A percentile compares a stretch with the other conserved stretches of the same genome.
Evolutionary conservation across 805 yeast genomes (phyloP).

Genomic region (Grigorovia humatica): DNA sequence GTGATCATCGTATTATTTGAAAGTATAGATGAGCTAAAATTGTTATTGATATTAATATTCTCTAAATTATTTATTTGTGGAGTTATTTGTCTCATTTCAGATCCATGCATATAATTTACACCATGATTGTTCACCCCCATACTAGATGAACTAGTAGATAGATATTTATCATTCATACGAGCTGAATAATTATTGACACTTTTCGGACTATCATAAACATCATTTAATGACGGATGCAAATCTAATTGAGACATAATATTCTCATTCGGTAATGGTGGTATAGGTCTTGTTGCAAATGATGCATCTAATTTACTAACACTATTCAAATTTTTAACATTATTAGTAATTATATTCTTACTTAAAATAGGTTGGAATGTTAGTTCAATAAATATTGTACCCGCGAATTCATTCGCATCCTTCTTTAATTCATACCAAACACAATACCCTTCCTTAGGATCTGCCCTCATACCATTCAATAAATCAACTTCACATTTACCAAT

Average conservation of each 20-base stretch:
- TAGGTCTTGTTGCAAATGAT: slow-evolving; percentile 21
- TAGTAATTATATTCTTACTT: not conserved
- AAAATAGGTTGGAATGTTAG: slow-evolving; percentile 73
- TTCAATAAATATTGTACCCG: slow-evolving; percentile 83
- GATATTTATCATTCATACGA: not conserved
- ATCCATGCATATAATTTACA: slow-evolving; percentile 5
- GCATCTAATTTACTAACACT: slow-evolving; percentile 16
- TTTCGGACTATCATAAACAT: too few relatives aligned
- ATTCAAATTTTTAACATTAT: slow-evolving; percentile 5
- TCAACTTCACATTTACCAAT: slow-evolving; percentile 78
- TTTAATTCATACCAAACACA: slow-evolving; percentile 76
- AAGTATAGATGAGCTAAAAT: slow-evolving; percentile 18
- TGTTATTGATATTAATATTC: slow-evolving; percentile 1
- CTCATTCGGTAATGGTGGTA: slow-evolving; percentile 27
- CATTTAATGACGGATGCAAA: not conserved
- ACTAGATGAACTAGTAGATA: not conserved
- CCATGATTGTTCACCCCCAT: slow-evolving; percentile 12
- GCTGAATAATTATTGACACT: too few relatives aligned
- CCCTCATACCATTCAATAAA: slow-evolving; percentile 58
- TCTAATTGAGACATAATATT: not conserved
- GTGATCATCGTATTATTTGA: slow-evolving; percentile 17
- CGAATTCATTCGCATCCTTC: slow-evolving; percentile 52
- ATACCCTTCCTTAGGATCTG: slow-evolving; percentile 60
- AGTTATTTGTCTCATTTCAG: slow-evolving; percentile 17
- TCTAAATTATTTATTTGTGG: slow-evolving; percentile 7